phyloP scores from a whole-genome alignment of 2,329 filamentous ascomycete species.

The Ambrosiella cleistominuta region DNA sequence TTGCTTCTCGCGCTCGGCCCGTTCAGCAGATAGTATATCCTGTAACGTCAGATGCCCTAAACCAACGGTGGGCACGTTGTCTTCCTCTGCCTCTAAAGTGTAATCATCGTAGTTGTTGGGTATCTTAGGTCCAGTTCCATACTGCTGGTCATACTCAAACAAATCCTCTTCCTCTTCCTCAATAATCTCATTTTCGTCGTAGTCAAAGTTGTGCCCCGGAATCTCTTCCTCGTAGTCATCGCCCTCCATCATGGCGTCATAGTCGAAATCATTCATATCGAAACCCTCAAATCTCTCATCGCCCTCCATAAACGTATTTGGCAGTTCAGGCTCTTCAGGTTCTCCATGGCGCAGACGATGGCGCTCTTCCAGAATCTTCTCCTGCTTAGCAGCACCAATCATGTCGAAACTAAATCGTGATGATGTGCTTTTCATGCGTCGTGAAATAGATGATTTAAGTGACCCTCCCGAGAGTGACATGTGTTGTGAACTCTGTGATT shows the following conservation, averaged over 20 bases:
- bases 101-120: conserved; percentile 16
- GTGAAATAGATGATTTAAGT: conserved; percentile 33
- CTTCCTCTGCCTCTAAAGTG: conserved; percentile 24
- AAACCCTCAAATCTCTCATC: conserved; percentile 40
- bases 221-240: conserved; percentile 51
- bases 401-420: conserved; percentile 73
- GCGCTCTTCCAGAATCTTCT: conserved; percentile 54
- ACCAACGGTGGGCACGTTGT: conserved; percentile 26
- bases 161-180: conserved; percentile 18
- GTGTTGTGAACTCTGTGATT: conserved; percentile 31
- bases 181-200: conserved; percentile 26
- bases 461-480: conserved; percentile 34
- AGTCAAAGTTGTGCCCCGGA: conserved; percentile 36
- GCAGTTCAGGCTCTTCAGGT: conserved; percentile 29
- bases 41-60: conserved; percentile 13
- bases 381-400: conserved; percentile 48
- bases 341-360: conserved; percentile 51
- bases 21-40: conserved; percentile 5
- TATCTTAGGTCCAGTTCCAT: background rate
- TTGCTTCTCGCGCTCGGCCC: too few relatives aligned
- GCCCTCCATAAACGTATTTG: conserved; percentile 17
- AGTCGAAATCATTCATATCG: conserved; percentile 42
- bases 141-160: conserved; percentile 17
- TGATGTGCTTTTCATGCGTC: conserved; percentile 57
- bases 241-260: conserved; percentile 47